A percentile compares a stretch with the other conserved stretches of the same genome.
Evolutionary conservation across 2,329 filamentous ascomycete genomes (phyloP).

Genomic region (Scolecobasidium constrictum): DNA sequence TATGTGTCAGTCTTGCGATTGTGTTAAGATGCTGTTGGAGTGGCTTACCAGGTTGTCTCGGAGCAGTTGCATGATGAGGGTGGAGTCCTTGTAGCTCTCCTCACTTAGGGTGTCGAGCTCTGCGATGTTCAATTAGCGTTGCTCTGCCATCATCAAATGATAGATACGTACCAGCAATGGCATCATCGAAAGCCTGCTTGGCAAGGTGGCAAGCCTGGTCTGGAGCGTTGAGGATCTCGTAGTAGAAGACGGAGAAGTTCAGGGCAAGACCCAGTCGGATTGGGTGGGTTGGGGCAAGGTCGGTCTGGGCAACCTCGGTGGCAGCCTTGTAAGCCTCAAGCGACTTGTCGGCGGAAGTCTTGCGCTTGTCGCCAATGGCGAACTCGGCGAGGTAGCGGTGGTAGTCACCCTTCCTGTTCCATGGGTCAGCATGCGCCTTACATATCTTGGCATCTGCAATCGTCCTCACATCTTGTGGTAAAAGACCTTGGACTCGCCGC

Average conservation of each 20-base stretch:
- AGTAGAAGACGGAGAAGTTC: constrained; percentile 99
- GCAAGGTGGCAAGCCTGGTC: constrained; percentile 97
- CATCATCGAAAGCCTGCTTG: constrained; percentile 93
- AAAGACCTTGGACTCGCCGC: constrained; percentile 97
- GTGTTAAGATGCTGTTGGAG: too few species aligned
- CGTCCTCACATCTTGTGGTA: constrained; percentile 92
- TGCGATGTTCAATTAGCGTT: constrained; percentile 27
- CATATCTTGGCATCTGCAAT: background rate
- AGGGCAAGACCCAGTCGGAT: constrained; percentile 86
- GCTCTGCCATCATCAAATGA: constrained; percentile 5
- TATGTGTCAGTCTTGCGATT: too few species aligned
- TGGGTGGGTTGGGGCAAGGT: constrained; percentile 83
- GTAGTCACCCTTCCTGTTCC: constrained; percentile 91
- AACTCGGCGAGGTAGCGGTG: constrained; percentile 98
- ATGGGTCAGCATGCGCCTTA: background rate
- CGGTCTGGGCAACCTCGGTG: constrained; percentile 80
- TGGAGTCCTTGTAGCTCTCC: constrained; percentile 99
- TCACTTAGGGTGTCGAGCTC: constrained; percentile 94
- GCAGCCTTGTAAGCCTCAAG: constrained; percentile 95
- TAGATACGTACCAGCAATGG: constrained; percentile 62
- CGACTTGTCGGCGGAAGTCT: constrained; percentile 85
- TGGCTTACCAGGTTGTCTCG: constrained; percentile 83
- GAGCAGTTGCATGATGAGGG: constrained; percentile 96
- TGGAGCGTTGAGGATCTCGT: constrained; percentile 97
- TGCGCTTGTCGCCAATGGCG: constrained; percentile 86